Conservation (phyloP, 225 moss, liverwort and hornwort genomes). For the Sphagnum tenellum region DNA sequence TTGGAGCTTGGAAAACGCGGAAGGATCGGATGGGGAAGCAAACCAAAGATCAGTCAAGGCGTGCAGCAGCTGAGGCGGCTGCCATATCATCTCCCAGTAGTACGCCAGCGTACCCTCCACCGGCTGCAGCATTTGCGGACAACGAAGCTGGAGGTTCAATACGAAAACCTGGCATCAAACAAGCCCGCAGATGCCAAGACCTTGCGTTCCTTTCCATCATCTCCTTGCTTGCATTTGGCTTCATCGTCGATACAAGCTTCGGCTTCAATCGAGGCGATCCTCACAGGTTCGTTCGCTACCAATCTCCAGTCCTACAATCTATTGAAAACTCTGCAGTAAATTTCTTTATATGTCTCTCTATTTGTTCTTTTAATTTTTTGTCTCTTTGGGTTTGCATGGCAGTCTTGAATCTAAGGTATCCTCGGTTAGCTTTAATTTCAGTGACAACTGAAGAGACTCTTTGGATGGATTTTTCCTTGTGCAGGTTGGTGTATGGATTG, state of each 20-base stretch:
- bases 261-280: conserved; percentile 69
- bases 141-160: too few species aligned
- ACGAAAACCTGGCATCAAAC: conserved; percentile 48
- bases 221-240: conserved; percentile 41
- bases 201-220: conserved; percentile 54
- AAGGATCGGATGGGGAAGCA: too few species aligned
- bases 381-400: background rate
- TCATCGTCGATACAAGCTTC: conserved; percentile 68
- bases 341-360: too few species aligned
- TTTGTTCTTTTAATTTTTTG: too few species aligned
- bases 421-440: background rate
- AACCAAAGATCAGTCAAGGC: too few species aligned
- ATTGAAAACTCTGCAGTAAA: too few species aligned
- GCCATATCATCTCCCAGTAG: too few species aligned
- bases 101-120: too few species aligned
- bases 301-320: too few species aligned
- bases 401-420: background rate
- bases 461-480: background rate
- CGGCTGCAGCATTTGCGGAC: too few species aligned
- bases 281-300: conserved; percentile 30
- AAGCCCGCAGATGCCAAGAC: conserved; percentile 52
- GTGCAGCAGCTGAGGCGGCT: too few species aligned
- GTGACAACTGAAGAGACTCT: background rate
- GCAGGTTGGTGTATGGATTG: conserved; percentile 62
- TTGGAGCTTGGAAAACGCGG: too few species aligned